Evolutionary conservation across 2,329 filamentous ascomycete species (phyloP).

Genomic region (Verruconis gallopava): DNA sequence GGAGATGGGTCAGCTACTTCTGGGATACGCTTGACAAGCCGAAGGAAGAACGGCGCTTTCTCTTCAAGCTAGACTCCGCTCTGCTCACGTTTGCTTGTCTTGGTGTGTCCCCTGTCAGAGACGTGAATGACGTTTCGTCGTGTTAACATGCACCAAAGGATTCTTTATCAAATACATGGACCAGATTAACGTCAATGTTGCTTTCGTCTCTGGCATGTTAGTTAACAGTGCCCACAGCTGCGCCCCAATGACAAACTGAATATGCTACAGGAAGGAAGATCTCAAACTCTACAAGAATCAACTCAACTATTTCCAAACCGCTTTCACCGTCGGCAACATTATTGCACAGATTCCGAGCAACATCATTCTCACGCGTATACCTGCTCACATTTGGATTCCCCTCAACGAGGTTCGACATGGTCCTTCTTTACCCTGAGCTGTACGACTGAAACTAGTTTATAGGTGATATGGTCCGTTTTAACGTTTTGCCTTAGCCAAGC

Average conservation of each 20-base stretch:
- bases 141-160: background rate
- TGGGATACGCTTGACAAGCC: constrained; percentile 39
- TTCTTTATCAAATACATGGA: constrained; percentile 19
- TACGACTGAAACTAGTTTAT: constrained; percentile 17
- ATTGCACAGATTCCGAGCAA: constrained; percentile 40
- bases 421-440: too few species aligned
- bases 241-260: background rate
- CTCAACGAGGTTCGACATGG: constrained; percentile 27
- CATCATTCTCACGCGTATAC: constrained; percentile 36
- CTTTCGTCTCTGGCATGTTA: constrained; percentile 19
- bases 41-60: constrained; percentile 31
- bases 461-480: constrained; percentile 35
- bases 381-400: constrained; percentile 36
- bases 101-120: background rate
- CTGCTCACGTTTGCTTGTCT: constrained; percentile 29
- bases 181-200: constrained; percentile 18
- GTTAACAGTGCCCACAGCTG: constrained; percentile 9
- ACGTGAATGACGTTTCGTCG: background rate
- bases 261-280: constrained; percentile 16
- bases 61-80: constrained; percentile 35
- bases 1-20: constrained; percentile 26
- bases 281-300: constrained; percentile 16
- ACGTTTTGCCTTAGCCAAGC: constrained; percentile 32
- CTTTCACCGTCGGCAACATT: constrained; percentile 43
- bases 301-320: constrained; percentile 36